phyloP scores from a whole-genome alignment of 176 grass and related monocot genomes.

The Aechmea fasciata region DNA sequence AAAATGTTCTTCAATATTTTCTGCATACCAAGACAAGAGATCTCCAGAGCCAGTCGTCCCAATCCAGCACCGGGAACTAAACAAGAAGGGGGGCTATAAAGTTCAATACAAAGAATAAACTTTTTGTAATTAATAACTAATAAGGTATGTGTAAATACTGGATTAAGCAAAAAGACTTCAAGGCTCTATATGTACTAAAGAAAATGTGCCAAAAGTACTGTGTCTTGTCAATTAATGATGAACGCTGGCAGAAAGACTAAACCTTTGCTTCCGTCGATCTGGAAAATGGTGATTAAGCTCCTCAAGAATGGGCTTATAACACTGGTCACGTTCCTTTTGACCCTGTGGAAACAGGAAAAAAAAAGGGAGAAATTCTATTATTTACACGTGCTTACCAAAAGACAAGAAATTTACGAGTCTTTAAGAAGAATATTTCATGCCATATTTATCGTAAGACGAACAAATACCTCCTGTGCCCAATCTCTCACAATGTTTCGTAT shows the following conservation, averaged over 20 bases:
- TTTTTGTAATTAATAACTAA: not conserved
- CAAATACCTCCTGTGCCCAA: slow-evolving; percentile 82
- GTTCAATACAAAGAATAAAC: slow-evolving; percentile 17
- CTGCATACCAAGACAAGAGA: slow-evolving; percentile 74
- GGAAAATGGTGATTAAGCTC: slow-evolving; percentile 85
- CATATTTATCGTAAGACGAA: slow-evolving; percentile 9
- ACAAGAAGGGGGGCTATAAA: slow-evolving; percentile 74
- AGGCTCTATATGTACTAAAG: not conserved
- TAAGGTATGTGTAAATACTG: not conserved
- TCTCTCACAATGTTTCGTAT: slow-evolving; percentile 96
- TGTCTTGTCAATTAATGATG: not conserved
- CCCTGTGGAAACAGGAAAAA: slow-evolving; percentile 42
- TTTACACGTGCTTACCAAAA: not conserved
- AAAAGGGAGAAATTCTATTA: slow-evolving; percentile 8
- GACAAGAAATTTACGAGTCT: not conserved
- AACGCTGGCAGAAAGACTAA: not conserved
- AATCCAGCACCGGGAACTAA: slow-evolving; percentile 97
- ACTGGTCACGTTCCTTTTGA: slow-evolving; percentile 85
- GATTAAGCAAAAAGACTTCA: not conserved
- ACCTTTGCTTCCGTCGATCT: slow-evolving; percentile 54
- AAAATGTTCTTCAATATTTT: slow-evolving; percentile 2
- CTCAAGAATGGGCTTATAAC: slow-evolving; percentile 87
- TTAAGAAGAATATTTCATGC: not conserved
- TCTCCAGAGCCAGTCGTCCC: slow-evolving; percentile 85
- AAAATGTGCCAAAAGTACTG: not conserved